Conservation (phyloP, 805 yeast species). For the Starmerella floricola region DNA sequence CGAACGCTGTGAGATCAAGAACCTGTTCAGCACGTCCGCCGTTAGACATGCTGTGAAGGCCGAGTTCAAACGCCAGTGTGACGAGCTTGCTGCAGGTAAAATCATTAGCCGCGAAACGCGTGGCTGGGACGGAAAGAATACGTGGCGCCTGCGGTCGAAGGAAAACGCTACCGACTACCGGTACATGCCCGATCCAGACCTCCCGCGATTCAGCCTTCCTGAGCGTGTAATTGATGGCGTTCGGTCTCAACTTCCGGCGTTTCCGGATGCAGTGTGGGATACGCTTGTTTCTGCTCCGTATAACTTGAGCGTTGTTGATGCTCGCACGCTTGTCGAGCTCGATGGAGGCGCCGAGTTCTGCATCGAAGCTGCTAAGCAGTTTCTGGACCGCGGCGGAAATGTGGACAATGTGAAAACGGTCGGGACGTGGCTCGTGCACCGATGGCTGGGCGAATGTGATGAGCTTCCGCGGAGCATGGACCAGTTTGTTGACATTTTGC, state of each 20-base stretch:
- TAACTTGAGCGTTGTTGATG: constrained; percentile 56
- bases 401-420: constrained; percentile 32
- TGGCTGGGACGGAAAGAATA: constrained; percentile 77
- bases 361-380: constrained; percentile 31
- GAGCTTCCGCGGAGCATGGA: constrained; percentile 35
- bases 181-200: constrained; percentile 89
- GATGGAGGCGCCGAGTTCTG: constrained; percentile 29
- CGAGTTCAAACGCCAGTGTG: constrained; percentile 62
- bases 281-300: constrained; percentile 41
- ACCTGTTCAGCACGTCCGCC: constrained; percentile 72
- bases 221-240: constrained; percentile 35
- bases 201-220: constrained; percentile 47
- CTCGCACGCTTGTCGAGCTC: constrained; percentile 49
- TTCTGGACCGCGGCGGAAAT: constrained; percentile 21
- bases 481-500: constrained; percentile 45
- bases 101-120: constrained; percentile 53
- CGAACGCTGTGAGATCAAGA: constrained; percentile 76
- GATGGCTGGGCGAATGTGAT: constrained; percentile 56
- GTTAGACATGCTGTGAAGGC: constrained; percentile 58
- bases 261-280: constrained; percentile 50
- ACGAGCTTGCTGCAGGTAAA: constrained; percentile 34
- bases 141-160: constrained; percentile 58
- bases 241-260: constrained; percentile 33
- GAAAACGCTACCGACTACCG: constrained; percentile 79
- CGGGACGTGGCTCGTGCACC: constrained; percentile 75